phyloP scores from a whole-genome alignment of 148 eudicot genomes.

The Spergularia marina region DNA sequence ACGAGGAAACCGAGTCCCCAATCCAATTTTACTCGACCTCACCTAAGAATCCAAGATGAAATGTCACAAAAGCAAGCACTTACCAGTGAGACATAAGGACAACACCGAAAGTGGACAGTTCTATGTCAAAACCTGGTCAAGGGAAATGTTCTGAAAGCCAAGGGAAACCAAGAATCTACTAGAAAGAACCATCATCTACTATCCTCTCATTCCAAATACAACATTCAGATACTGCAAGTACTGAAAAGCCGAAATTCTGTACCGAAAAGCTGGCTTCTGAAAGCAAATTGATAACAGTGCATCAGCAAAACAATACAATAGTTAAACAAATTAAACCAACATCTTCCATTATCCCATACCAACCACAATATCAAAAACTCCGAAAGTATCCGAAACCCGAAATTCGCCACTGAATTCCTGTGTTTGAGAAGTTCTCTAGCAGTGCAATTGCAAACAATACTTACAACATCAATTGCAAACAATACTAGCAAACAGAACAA shows the following conservation, averaged over 20 bases:
- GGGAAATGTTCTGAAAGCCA: neutral
- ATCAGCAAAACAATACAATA: neutral
- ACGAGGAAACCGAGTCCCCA: constrained; percentile 6
- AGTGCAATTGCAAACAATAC: too few species aligned
- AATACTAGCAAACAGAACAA: too few species aligned
- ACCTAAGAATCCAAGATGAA: neutral
- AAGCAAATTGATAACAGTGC: neutral
- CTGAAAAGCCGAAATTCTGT: too few species aligned
- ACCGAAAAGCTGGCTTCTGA: neutral
- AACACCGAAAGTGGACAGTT: neutral
- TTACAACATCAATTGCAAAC: too few species aligned
- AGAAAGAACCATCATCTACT: constrained; percentile 11
- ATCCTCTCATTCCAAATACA: neutral
- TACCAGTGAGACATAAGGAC: neutral
- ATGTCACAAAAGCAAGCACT: neutral
- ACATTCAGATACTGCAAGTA: neutral
- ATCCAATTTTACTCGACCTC: neutral
- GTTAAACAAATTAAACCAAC: neutral
- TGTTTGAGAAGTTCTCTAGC: too few species aligned
- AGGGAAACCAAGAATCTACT: neutral
- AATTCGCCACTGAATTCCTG: too few species aligned
- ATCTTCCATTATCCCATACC: too few species aligned
- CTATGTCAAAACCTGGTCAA: neutral
- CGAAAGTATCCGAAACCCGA: too few species aligned
- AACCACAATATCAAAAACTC: too few species aligned